Percentiles rank a stretch among this genome's conserved stretches.
Evolutionary conservation across 352 stramenopile genomes (phyloP).

Genomic region (Phytophthora crassamura): DNA sequence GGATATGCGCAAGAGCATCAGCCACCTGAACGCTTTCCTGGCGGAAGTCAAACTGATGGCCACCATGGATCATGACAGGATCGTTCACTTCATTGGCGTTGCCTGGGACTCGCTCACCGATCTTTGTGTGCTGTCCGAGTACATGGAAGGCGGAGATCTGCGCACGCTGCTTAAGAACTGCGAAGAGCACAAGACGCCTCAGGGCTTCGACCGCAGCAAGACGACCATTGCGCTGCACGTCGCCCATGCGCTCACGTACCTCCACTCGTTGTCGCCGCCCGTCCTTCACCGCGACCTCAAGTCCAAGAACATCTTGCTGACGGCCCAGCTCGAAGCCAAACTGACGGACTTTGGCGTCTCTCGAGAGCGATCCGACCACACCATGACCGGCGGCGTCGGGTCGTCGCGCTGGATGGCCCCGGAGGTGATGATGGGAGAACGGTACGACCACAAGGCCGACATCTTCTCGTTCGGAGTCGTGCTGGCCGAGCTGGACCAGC

Average conservation of each 20-base stretch:
- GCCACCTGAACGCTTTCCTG: constrained; percentile 41
- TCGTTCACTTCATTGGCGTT: constrained; percentile 57
- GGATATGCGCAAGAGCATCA: constrained; percentile 45
- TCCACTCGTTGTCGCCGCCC: constrained; percentile 44
- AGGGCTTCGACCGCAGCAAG: constrained; percentile 40
- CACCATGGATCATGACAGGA: constrained; percentile 44
- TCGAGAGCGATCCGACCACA: constrained; percentile 39
- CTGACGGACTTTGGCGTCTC: constrained; percentile 48
- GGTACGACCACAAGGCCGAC: constrained; percentile 54
- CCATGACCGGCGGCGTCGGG: constrained; percentile 47
- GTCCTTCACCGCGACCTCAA: constrained; percentile 46
- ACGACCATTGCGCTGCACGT: constrained; percentile 40
- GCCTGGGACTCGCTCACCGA: constrained; percentile 56
- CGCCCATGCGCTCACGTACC: constrained; percentile 43
- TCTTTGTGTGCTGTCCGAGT: constrained; percentile 53
- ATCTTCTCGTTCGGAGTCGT: constrained; percentile 60
- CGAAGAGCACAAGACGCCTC: constrained; percentile 32
- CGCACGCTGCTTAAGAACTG: constrained; percentile 39
- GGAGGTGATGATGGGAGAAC: constrained; percentile 52
- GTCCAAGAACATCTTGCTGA: constrained; percentile 48
- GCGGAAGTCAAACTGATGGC: constrained; percentile 46
- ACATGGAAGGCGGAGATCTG: constrained; percentile 56
- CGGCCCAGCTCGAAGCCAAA: constrained; percentile 33
- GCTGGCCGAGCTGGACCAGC: constrained; percentile 45
- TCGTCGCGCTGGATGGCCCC: constrained; percentile 55